A percentile compares a stretch with the other conserved stretches of the same genome.
Evolutionary conservation across 495 filamentous ascomycete species (phyloP).

Genomic region (Polyplosphaeria fusca): DNA sequence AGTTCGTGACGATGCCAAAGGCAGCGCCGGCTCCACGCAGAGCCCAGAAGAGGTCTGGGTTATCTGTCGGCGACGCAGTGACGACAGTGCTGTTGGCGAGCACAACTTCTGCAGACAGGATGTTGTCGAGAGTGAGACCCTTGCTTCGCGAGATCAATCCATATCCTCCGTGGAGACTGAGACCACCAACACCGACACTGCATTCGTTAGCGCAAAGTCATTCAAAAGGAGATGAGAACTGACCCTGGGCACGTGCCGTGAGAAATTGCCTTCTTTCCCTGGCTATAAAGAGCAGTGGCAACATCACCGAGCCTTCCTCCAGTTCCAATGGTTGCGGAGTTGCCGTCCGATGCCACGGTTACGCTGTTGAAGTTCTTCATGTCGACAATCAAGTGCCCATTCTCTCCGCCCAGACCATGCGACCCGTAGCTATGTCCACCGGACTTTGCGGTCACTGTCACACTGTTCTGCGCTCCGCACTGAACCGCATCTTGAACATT

Average conservation of each 20-base stretch:
- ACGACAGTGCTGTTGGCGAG: slow-evolving; percentile 55
- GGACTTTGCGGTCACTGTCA: slow-evolving; percentile 65
- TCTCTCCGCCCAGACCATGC: slow-evolving; percentile 48
- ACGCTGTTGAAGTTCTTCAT: slow-evolving; percentile 50
- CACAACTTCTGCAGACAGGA: slow-evolving; percentile 60
- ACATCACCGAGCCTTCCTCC: slow-evolving; percentile 61
- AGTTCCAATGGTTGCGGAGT: slow-evolving; percentile 61
- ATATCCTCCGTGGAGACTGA: slow-evolving; percentile 66
- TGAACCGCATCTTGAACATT: slow-evolving; percentile 58
- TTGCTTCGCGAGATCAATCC: slow-evolving; percentile 59
- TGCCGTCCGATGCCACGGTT: slow-evolving; percentile 49
- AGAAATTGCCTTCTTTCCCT: slow-evolving; percentile 61
- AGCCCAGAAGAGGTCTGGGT: slow-evolving; percentile 47
- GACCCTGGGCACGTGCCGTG: slow-evolving; percentile 59
- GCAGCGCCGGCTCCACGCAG: slow-evolving; percentile 57
- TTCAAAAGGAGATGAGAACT: not conserved
- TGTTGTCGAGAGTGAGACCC: slow-evolving; percentile 61
- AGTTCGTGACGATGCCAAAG: slow-evolving; percentile 63
- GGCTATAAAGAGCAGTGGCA: slow-evolving; percentile 52
- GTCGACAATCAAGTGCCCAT: slow-evolving; percentile 58
- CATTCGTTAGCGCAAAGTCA: not conserved
- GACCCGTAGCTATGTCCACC: slow-evolving; percentile 73
- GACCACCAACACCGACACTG: slow-evolving; percentile 64
- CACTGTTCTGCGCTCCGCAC: slow-evolving; percentile 52
- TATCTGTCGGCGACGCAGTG: slow-evolving; percentile 38